Base-by-base conservation (phyloP, 228 moss, liverwort and hornwort genomes). In the Sphagnum magellanicum region DNA sequence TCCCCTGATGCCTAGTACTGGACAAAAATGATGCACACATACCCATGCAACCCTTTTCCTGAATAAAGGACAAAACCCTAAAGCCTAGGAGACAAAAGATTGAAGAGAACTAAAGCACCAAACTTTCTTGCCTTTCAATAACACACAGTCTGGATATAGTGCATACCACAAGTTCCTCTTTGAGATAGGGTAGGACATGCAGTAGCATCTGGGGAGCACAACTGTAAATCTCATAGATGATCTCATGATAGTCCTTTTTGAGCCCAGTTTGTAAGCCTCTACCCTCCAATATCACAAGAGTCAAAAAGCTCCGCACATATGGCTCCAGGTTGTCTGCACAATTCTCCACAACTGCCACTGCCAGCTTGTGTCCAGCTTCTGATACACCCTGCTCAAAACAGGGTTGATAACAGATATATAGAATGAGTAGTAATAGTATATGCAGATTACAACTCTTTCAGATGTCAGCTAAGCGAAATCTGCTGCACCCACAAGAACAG, bases 141-240 rank as follows among this genome's bases (percentile, higher is more conserved):
- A 32, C 32, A 32, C 3, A 32, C 32, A 32, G 32, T 32, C 32
- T 55, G 55, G 8, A 12, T 55, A 12, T 12, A 55, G 55, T 55
- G 55, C 8, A 4, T 73, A 86, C 85, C 81, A 81, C 72, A 60
- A 86, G 69, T 70, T 86, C 85, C 51, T 79, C 78, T 5, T 74
- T 79, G 67, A 86, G 64, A 73, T 86, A 81, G 46, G 85, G 85
- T 70, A 86, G 76, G 47, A 86, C 81, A 14, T 76, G 79, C 67
- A 86, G 53, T 10, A 81, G 81, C 81, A 86, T 79, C 64, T 86
- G 74, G n/a, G 79, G 77, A 6, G 81, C 81, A 79, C 85, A 86
- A 5, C 68, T 48, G 53, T 81, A 86, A 47, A 86, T 81, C 69
- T 86, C 85, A 50, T 81, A 86, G 59, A 86, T 79, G 9, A 86